Evolutionary conservation across 164 flowering plant species (phyloP).

Genomic region (Pachysandra terminalis): DNA sequence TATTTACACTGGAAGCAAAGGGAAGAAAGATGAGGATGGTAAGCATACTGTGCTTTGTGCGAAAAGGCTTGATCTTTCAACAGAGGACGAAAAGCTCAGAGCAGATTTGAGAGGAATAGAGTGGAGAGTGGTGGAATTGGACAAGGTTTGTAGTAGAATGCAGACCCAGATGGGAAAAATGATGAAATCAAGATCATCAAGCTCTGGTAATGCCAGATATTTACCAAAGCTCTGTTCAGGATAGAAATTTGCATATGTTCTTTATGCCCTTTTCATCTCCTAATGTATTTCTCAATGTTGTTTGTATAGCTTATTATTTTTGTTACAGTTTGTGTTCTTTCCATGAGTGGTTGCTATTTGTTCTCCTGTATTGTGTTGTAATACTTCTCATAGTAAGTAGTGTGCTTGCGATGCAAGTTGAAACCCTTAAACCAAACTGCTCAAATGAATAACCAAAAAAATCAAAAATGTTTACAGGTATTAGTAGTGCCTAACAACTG

Average conservation of each 20-base stretch:
- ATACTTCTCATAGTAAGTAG: no score
- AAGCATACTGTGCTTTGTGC: conserved; percentile 54
- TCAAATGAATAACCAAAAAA: no score
- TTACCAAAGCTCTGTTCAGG: conserved; percentile 80
- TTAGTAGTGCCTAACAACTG: no score
- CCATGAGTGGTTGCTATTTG: no score
- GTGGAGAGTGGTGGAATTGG: conserved; percentile 82
- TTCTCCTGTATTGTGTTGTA: no score
- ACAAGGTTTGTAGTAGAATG: conserved; percentile 74
- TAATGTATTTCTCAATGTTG: background rate
- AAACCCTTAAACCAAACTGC: no score
- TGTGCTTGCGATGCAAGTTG: no score
- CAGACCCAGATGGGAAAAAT: conserved; percentile 51
- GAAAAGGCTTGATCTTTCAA: conserved; percentile 33
- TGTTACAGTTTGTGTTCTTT: background rate
- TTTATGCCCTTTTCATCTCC: background rate
- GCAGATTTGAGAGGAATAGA: conserved; percentile 82
- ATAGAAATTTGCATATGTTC: conserved; percentile 14
- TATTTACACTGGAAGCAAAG: conserved; percentile 14
- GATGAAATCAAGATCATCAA: conserved; percentile 23
- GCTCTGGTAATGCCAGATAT: conserved; percentile 33
- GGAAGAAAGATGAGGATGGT: conserved; percentile 14
- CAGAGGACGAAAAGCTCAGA: conserved; percentile 53
- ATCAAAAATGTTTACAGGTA: no score
- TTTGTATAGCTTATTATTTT: background rate